Evolutionary conservation across 2,329 filamentous ascomycete species (phyloP).

Genomic region (Nigrospora oryzae): DNA sequence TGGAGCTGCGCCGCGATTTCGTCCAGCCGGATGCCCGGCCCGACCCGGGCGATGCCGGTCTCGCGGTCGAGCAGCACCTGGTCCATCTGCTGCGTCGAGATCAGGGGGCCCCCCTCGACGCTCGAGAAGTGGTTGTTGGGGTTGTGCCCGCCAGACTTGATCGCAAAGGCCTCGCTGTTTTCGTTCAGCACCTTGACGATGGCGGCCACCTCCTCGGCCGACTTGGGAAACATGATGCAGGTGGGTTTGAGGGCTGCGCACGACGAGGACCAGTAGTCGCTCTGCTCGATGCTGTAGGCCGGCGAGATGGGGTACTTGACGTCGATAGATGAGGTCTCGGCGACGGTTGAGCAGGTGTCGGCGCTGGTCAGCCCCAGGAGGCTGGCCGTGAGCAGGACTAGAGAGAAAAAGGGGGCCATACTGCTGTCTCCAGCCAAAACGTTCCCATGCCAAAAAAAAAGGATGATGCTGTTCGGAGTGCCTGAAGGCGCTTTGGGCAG

Average conservation of each 20-base stretch:
- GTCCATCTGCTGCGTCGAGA: conserved; percentile 37
- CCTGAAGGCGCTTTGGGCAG: no score
- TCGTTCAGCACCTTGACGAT: conserved; percentile 39
- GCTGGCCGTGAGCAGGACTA: conserved; percentile 3
- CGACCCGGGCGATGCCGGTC: conserved; percentile 30
- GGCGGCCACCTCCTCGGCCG: conserved; percentile 39
- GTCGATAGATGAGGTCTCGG: conserved; percentile 21
- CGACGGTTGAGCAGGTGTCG: conserved; percentile 29
- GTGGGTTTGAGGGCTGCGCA: conserved; percentile 31
- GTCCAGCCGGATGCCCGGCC: conserved; percentile 34
- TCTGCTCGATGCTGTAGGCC: conserved; percentile 27
- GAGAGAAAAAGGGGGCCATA: neutral
- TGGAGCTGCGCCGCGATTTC: conserved; percentile 30
- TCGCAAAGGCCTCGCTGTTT: conserved; percentile 39
- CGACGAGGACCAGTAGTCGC: conserved; percentile 36
- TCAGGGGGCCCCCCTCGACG: conserved; percentile 36
- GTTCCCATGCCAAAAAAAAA: no score
- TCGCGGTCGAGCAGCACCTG: conserved; percentile 27
- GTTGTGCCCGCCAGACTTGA: conserved; percentile 50
- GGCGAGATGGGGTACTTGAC: conserved; percentile 22
- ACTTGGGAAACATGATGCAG: conserved; percentile 40
- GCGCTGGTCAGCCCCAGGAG: conserved; percentile 11
- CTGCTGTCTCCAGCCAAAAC: no score
- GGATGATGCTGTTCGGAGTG: no score
- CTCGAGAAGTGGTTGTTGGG: conserved; percentile 44